Conservation (phyloP, 805 yeast genomes). For the Candida wancherniae region DNA sequence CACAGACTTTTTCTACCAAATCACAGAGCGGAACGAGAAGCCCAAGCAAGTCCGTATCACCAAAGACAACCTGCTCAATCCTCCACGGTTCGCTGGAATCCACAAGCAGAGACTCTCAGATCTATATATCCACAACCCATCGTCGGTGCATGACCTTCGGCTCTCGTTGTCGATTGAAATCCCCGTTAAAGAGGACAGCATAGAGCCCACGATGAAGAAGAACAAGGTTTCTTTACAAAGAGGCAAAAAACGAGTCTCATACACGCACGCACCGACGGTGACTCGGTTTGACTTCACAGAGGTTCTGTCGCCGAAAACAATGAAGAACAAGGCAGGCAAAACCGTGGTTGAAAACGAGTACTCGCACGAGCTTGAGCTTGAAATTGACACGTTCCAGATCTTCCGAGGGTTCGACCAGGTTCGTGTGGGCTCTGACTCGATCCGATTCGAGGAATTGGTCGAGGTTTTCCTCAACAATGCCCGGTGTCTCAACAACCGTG, state of each 20-base stretch:
- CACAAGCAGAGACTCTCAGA: conserved; percentile 73
- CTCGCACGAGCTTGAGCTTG: conserved; percentile 37
- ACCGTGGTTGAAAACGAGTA: conserved; percentile 33
- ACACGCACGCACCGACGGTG: conserved; percentile 66
- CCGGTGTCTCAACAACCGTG: conserved; percentile 43
- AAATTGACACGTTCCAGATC: conserved; percentile 35
- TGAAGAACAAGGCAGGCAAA: conserved; percentile 35
- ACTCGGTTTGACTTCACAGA: conserved; percentile 70
- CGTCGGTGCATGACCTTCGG: conserved; percentile 70
- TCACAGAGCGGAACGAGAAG: conserved; percentile 57
- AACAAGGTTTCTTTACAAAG: conserved; percentile 54
- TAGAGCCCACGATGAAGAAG: conserved; percentile 46
- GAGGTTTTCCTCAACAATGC: conserved; percentile 59
- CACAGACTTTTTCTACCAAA: conserved; percentile 59
- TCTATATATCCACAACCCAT: conserved; percentile 67
- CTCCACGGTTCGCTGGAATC: conserved; percentile 68
- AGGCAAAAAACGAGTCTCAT: conserved; percentile 68
- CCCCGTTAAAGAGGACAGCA: conserved; percentile 58
- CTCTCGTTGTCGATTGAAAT: conserved; percentile 72
- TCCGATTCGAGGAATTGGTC: conserved; percentile 54
- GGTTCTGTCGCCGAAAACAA: conserved; percentile 37
- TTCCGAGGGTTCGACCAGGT: conserved; percentile 40
- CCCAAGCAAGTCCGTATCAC: conserved; percentile 64
- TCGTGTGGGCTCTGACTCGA: conserved; percentile 41
- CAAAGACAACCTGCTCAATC: conserved; percentile 51